A percentile compares a stretch with the other conserved stretches of the same genome.
Conservation (phyloP, 148 eudicot genomes). For the Fagopyrum homotropicum region DNA sequence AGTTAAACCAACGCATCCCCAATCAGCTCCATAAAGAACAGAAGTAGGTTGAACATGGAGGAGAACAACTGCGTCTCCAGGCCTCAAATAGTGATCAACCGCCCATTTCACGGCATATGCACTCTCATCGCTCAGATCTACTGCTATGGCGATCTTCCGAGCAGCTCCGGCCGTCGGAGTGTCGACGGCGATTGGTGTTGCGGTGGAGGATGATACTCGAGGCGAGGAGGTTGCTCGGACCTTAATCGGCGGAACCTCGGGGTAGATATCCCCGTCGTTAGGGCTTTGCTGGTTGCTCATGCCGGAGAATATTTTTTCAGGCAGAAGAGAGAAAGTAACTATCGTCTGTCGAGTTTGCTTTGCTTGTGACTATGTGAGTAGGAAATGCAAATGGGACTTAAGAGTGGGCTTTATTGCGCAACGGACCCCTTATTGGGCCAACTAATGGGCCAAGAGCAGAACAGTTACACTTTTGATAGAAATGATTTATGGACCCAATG, state of each 20-base stretch:
- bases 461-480: too few relatives aligned
- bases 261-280: slow-evolving; percentile 9
- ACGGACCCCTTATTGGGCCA: too few relatives aligned
- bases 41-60: slow-evolving; percentile 80
- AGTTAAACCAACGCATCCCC: slow-evolving; percentile 71
- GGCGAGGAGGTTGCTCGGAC: slow-evolving; percentile 41
- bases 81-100: slow-evolving; percentile 69
- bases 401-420: too few relatives aligned
- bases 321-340: neutral
- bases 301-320: neutral
- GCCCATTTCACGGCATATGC: slow-evolving; percentile 93
- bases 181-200: slow-evolving; percentile 29
- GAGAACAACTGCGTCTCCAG: slow-evolving; percentile 77
- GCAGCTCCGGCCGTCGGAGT: slow-evolving; percentile 75
- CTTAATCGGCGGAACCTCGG: slow-evolving; percentile 42
- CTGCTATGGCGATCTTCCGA: slow-evolving; percentile 72
- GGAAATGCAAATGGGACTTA: too few relatives aligned
- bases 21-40: slow-evolving; percentile 83
- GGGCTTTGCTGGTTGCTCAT: slow-evolving; percentile 11
- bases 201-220: slow-evolving; percentile 26
- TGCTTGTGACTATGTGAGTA: too few relatives aligned
- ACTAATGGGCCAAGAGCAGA: too few relatives aligned
- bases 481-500: too few relatives aligned
- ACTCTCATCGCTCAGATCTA: slow-evolving; percentile 73
- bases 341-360: too few relatives aligned